Evolutionary conservation across 2,329 filamentous ascomycete genomes (phyloP).

Genomic region (Nemania serpens): DNA sequence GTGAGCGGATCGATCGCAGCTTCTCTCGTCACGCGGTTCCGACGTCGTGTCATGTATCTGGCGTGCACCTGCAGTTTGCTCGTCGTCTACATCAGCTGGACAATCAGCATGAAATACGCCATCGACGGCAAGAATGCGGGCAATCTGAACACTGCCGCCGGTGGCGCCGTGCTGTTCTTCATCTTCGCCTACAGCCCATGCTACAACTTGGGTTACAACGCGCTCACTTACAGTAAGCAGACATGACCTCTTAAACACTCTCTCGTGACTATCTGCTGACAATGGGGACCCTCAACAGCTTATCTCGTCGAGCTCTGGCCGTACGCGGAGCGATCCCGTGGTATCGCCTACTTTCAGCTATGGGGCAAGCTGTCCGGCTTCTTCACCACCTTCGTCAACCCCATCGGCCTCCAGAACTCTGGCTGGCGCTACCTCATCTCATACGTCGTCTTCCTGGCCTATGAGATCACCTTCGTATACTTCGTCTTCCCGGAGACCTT

Average conservation of each 20-base stretch:
- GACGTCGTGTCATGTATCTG: conserved; percentile 45
- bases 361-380: conserved; percentile 51
- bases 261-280: conserved; percentile 3
- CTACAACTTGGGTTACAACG: conserved; percentile 71
- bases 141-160: conserved; percentile 35
- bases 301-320: conserved; percentile 64
- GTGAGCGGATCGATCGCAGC: conserved; percentile 49
- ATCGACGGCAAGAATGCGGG: conserved; percentile 41
- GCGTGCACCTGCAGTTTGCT: conserved; percentile 50
- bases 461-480: conserved; percentile 63
- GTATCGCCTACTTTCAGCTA: conserved; percentile 62
- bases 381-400: conserved; percentile 52
- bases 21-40: conserved; percentile 47
- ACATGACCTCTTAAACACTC: background rate
- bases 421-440: conserved; percentile 51
- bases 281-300: conserved; percentile 36
- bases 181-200: conserved; percentile 63
- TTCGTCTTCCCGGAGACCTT: conserved; percentile 86
- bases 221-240: conserved; percentile 62
- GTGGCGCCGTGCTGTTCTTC: conserved; percentile 54
- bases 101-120: conserved; percentile 50
- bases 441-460: conserved; percentile 50
- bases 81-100: conserved; percentile 56
- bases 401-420: conserved; percentile 46
- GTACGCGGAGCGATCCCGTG: conserved; percentile 59